phyloP scores from a whole-genome alignment of 352 stramenopile species.

The Phytophthora capsici region DNA sequence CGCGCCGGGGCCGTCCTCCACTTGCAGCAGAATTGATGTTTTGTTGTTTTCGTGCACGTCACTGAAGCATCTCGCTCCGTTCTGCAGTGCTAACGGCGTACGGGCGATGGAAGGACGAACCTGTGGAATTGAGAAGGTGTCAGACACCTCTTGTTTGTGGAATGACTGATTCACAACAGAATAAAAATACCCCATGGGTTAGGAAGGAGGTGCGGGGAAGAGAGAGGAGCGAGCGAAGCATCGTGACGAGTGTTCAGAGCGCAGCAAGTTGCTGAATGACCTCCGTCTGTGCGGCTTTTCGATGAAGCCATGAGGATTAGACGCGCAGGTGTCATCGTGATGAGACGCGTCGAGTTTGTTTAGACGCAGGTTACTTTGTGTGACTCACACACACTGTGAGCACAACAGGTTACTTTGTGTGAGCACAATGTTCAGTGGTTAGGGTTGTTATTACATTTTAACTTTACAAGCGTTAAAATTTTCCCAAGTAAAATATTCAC shows the following conservation, averaged over 20 bases:
- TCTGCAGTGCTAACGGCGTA: conserved; percentile 9
- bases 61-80: conserved; percentile 25
- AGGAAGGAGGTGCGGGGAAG: conserved; percentile 26
- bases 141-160: not conserved
- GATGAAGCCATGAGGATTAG: not conserved
- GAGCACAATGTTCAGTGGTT: no score
- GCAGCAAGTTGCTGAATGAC: conserved; percentile 8
- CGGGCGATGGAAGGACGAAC: conserved; percentile 13
- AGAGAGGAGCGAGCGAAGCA: conserved; percentile 25
- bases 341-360: not conserved
- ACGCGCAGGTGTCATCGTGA: not conserved
- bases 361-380: not conserved
- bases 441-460: no score
- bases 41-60: conserved; percentile 56
- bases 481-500: no score
- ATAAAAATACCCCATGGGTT: not conserved
- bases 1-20: conserved; percentile 81
- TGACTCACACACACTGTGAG: no score
- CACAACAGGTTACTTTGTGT: no score
- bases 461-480: no score
- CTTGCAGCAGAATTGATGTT: conserved; percentile 81
- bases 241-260: not conserved
- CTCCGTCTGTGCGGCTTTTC: not conserved
- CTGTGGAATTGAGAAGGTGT: conserved; percentile 7
- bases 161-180: no score